phyloP scores from a whole-genome alignment of 805 yeast species.

The Zygotorulaspora sp. region DNA sequence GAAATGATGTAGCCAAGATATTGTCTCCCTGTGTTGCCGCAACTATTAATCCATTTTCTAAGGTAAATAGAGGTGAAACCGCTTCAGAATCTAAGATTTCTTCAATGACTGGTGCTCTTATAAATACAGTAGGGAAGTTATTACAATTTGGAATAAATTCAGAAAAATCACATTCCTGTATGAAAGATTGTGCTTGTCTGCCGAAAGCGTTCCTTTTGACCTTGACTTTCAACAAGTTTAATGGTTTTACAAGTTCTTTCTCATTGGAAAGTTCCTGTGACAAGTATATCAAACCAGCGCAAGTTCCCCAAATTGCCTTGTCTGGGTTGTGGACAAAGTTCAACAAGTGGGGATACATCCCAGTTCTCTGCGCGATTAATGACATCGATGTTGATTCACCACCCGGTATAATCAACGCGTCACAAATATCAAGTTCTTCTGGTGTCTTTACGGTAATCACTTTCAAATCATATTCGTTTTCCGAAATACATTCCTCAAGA shows the following conservation, averaged over 20 bases:
- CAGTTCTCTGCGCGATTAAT: constrained; percentile 61
- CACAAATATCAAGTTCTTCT: constrained; percentile 46
- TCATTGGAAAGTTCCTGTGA: constrained; percentile 52
- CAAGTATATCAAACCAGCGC: constrained; percentile 74
- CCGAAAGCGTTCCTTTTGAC: constrained; percentile 77
- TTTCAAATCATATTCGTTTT: constrained; percentile 31
- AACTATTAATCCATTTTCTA: constrained; percentile 46
- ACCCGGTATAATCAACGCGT: constrained; percentile 63
- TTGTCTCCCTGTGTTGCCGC: constrained; percentile 64
- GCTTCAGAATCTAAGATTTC: constrained; percentile 19
- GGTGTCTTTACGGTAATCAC: constrained; percentile 49
- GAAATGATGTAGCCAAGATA: constrained; percentile 70
- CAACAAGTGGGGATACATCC: constrained; percentile 50
- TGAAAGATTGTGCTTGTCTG: constrained; percentile 66
- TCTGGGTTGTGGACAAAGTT: constrained; percentile 44
- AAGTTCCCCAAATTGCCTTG: constrained; percentile 77
- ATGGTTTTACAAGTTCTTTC: constrained; percentile 47
- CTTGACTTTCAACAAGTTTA: constrained; percentile 61
- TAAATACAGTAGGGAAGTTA: constrained; percentile 48
- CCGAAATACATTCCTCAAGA: constrained; percentile 37
- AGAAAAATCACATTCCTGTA: constrained; percentile 41
- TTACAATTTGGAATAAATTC: constrained; percentile 39
- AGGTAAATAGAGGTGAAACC: constrained; percentile 42
- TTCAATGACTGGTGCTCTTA: constrained; percentile 71
- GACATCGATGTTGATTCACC: constrained; percentile 72